phyloP scores from a whole-genome alignment of 1,139 yeast genomes.

The Meyerozyma elateridarum region DNA sequence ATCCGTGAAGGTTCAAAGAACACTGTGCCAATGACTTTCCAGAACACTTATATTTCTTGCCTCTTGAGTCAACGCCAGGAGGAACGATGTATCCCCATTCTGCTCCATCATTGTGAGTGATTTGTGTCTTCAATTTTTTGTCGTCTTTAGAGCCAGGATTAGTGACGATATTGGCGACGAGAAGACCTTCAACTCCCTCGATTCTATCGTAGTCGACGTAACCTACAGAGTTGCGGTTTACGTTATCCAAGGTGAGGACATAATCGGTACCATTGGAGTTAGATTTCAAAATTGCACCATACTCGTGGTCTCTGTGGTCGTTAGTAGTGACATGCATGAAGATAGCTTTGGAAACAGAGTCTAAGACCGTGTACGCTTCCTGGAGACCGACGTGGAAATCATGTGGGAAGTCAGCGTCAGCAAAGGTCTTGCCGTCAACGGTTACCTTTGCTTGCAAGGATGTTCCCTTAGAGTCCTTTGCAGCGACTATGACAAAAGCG shows the following conservation, averaged over 20 bases:
- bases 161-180: constrained; percentile 64
- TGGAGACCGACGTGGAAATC: constrained; percentile 58
- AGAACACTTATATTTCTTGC: constrained; percentile 51
- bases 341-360: constrained; percentile 68
- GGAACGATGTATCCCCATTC: constrained; percentile 74
- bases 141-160: constrained; percentile 38
- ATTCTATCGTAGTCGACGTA: constrained; percentile 87
- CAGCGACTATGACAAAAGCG: constrained; percentile 69
- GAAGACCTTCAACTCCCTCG: constrained; percentile 84
- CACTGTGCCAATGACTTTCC: constrained; percentile 55
- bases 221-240: constrained; percentile 69
- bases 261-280: constrained; percentile 96
- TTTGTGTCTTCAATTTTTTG: constrained; percentile 63
- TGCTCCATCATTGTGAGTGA: constrained; percentile 90
- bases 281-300: constrained; percentile 82
- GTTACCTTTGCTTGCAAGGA: constrained; percentile 68
- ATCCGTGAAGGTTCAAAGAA: constrained; percentile 84
- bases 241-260: constrained; percentile 65
- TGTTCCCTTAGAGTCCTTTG: constrained; percentile 33
- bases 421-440: constrained; percentile 75
- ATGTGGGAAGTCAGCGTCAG: constrained; percentile 75
- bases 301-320: constrained; percentile 48
- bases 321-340: constrained; percentile 80
- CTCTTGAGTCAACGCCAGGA: constrained; percentile 61
- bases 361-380: constrained; percentile 82